These are phyloP conservation scores for Verbena officinalis DNA, from an alignment of 257 asterid species.

Conservation along the genomic window DNA sequence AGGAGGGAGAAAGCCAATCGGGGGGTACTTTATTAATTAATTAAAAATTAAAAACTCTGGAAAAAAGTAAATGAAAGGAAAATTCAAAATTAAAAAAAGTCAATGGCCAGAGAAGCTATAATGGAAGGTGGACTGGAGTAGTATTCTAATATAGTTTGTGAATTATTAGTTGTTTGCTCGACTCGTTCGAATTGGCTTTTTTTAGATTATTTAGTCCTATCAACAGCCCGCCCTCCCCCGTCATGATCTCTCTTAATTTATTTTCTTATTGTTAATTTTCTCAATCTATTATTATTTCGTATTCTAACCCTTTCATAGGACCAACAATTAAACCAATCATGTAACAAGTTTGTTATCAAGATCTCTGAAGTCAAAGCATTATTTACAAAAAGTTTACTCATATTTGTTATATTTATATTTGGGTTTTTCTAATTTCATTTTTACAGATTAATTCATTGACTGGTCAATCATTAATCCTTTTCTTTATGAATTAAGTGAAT, in stretches of 20 bases:
- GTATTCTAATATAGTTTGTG: slow-evolving; percentile 10
- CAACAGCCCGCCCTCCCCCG: slow-evolving; percentile 14
- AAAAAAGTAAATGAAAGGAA: not conserved
- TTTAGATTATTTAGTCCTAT: slow-evolving; percentile 6
- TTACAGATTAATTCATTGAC: too few species aligned
- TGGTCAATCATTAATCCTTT: too few species aligned
- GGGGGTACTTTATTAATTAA: not conserved
- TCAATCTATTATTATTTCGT: not conserved
- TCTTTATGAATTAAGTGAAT: too few species aligned
- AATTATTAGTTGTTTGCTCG: slow-evolving; percentile 33
- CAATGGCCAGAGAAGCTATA: slow-evolving; percentile 36
- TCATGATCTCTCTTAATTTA: not conserved
- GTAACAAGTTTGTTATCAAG: slow-evolving; percentile 1
- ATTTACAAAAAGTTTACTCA: too few species aligned
- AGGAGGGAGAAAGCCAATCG: not conserved
- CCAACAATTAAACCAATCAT: slow-evolving; percentile 2
- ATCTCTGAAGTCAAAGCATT: slow-evolving; percentile 16
- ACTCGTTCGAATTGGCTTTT: not conserved
- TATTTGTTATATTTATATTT: not conserved
- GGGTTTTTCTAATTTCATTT: too few species aligned
- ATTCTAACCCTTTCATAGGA: not conserved
- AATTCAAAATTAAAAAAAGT: slow-evolving; percentile 6
- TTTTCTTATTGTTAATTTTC: not conserved
- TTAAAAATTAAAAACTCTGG: too few species aligned
- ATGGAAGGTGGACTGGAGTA: too few species aligned